Evolutionary conservation across 2,329 filamentous ascomycete genomes (phyloP).

Genomic region (Periconia macrospinosa): DNA sequence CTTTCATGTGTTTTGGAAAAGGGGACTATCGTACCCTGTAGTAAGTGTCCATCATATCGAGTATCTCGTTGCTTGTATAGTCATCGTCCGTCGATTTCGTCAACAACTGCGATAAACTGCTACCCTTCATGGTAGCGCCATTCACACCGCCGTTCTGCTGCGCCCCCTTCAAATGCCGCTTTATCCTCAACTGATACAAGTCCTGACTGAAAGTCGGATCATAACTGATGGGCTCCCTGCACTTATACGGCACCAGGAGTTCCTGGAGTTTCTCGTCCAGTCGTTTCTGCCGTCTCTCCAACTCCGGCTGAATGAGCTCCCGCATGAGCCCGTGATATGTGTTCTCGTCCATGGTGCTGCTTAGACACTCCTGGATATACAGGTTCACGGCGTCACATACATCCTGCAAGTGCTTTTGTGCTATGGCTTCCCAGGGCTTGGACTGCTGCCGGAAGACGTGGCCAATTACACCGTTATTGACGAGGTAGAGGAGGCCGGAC

Average conservation of each 20-base stretch:
- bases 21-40: slow-evolving; percentile 20
- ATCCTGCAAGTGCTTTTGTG: slow-evolving; percentile 12
- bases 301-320: slow-evolving; percentile 19
- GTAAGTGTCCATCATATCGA: slow-evolving; percentile 29
- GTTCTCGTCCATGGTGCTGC: slow-evolving; percentile 16
- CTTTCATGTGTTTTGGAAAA: background rate
- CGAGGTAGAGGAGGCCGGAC: slow-evolving; percentile 20
- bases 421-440: slow-evolving; percentile 19
- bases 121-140: background rate
- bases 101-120: slow-evolving; percentile 11
- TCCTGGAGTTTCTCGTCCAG: slow-evolving; percentile 24
- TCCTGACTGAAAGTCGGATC: slow-evolving; percentile 23
- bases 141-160: background rate
- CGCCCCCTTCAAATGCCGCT: slow-evolving; percentile 9
- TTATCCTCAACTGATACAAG: slow-evolving; percentile 14
- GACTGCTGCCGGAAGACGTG: slow-evolving; percentile 28
- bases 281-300: slow-evolving; percentile 14
- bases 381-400: slow-evolving; percentile 19
- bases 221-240: slow-evolving; percentile 23
- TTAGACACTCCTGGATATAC: slow-evolving; percentile 19
- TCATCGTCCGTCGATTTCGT: slow-evolving; percentile 21
- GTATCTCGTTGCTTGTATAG: slow-evolving; percentile 27
- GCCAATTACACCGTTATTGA: slow-evolving; percentile 26
- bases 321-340: slow-evolving; percentile 18
- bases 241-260: slow-evolving; percentile 20